phyloP scores from a whole-genome alignment of 2,329 filamentous ascomycete species.

The Metarhizium robertsii region DNA sequence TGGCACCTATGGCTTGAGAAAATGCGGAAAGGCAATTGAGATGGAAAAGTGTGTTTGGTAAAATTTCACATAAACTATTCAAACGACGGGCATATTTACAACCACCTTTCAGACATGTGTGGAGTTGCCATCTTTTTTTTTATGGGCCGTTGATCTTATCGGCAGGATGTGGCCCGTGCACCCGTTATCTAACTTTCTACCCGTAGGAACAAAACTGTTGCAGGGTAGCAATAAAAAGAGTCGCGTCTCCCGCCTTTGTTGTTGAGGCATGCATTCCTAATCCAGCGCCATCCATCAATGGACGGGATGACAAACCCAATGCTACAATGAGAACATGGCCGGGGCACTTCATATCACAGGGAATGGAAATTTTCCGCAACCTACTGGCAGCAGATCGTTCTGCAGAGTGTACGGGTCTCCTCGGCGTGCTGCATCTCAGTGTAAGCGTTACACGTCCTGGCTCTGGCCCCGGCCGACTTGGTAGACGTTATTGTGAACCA shows the following conservation, averaged over 20 bases:
- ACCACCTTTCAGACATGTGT: neutral
- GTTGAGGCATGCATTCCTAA: neutral
- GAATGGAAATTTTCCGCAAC: constrained; percentile 1
- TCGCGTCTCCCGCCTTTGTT: too few species aligned
- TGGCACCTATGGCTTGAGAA: neutral
- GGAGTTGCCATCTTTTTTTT: neutral
- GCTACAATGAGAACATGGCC: neutral
- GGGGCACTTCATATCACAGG: neutral
- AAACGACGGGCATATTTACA: neutral
- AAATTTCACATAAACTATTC: neutral
- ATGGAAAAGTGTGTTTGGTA: neutral
- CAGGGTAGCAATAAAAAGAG: too few species aligned
- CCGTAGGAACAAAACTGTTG: too few species aligned
- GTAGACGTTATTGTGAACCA: constrained; percentile 3
- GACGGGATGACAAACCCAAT: neutral
- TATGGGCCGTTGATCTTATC: constrained; percentile 1
- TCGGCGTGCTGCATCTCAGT: constrained; percentile 7
- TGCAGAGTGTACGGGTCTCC: constrained; percentile 2
- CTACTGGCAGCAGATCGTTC: neutral
- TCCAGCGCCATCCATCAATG: neutral
- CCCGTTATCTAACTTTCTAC: neutral
- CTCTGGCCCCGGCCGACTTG: neutral
- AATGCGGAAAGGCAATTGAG: neutral
- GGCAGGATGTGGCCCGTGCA: neutral
- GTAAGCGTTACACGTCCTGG: constrained; percentile 2